Conservation (phyloP, 2,329 filamentous ascomycete species). For the Apiospora marii region DNA sequence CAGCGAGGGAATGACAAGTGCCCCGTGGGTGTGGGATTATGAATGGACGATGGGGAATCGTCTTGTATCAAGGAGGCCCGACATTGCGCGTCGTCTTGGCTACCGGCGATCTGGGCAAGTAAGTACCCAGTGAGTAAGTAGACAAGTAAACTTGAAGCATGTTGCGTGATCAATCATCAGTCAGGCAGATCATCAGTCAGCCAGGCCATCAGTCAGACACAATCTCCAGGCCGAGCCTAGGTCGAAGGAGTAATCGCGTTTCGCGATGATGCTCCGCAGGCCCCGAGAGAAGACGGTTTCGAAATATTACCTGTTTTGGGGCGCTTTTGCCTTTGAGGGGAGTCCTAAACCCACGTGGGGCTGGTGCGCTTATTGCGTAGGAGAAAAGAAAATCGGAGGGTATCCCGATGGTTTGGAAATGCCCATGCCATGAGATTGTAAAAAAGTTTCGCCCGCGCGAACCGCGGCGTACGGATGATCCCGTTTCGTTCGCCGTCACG, state of each 20-base stretch:
- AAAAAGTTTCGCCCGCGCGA: not conserved
- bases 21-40: not conserved
- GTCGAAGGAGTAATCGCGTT: not conserved
- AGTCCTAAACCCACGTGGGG: not conserved
- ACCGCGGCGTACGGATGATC: not conserved
- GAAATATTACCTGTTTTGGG: not conserved
- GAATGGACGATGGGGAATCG: not conserved
- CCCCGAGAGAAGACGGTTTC: not conserved
- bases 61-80: not conserved
- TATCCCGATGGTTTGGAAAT: not conserved
- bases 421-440: not conserved
- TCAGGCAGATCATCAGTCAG: too few relatives aligned
- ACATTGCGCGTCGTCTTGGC: not conserved
- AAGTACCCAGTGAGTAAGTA: not conserved
- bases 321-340: not conserved
- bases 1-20: not conserved
- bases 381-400: not conserved
- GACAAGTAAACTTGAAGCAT: not conserved
- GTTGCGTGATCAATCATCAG: not conserved
- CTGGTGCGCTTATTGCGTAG: not conserved
- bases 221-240: not conserved
- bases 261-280: not conserved
- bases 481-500: not conserved
- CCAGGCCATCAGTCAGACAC: too few relatives aligned
- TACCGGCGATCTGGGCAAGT: not conserved